Percentiles rank a stretch among this genome's conserved stretches.
Conservation (phyloP, 1,284 basidiomycete species). For the Hortiboletus rubellus region DNA sequence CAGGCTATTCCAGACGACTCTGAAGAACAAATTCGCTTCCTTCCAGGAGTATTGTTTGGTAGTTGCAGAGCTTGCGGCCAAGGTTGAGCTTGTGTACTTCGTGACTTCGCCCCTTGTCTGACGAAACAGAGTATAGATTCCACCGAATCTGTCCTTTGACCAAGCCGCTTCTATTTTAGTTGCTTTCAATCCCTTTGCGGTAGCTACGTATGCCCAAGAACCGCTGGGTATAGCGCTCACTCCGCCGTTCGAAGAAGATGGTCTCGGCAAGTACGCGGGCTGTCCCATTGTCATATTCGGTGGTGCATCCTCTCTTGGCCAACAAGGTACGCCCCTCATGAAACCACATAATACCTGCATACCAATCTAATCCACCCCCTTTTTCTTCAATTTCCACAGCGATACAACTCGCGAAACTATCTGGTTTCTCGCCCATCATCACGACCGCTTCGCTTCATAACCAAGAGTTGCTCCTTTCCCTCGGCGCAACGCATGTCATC, state of each 20-base stretch:
- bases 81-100: neutral
- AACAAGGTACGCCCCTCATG: slow-evolving; percentile 17
- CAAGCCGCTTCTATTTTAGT: slow-evolving; percentile 38
- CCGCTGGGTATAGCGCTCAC: slow-evolving; percentile 22
- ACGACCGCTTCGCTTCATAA: slow-evolving; percentile 43
- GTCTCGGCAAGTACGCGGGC: slow-evolving; percentile 33
- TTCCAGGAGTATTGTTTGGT: slow-evolving; percentile 13
- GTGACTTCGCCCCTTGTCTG: neutral
- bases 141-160: slow-evolving; percentile 45
- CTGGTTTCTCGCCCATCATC: slow-evolving; percentile 43
- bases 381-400: neutral
- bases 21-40: slow-evolving; percentile 1
- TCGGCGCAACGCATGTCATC: slow-evolving; percentile 46
- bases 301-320: slow-evolving; percentile 38
- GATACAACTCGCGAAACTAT: slow-evolving; percentile 43
- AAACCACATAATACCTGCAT: neutral
- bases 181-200: slow-evolving; percentile 26
- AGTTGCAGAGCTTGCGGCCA: neutral
- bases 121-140: slow-evolving; percentile 2
- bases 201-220: slow-evolving; percentile 29
- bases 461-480: slow-evolving; percentile 35
- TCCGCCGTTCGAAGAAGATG: slow-evolving; percentile 24
- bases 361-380: neutral
- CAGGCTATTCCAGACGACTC: slow-evolving; percentile 9
- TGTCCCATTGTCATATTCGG: slow-evolving; percentile 40